A percentile compares a stretch with the other conserved stretches of the same genome.
These are phyloP conservation scores for Pseudonitzschia delicatissima DNA, from an alignment of 108 stramenopile genomes.

Conservation along the genomic window DNA sequence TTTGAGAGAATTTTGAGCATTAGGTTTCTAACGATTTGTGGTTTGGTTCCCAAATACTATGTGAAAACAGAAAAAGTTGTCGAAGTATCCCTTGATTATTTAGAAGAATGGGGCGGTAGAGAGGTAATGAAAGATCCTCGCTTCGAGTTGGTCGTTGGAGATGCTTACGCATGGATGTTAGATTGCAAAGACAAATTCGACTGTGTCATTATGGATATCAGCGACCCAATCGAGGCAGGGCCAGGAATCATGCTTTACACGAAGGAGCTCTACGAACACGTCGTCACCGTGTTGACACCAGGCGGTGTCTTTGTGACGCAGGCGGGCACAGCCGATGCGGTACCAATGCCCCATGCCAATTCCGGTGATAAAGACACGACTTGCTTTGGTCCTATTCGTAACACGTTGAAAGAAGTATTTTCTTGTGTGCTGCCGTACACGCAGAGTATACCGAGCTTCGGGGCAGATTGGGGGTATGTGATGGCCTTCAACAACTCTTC, in stretches of 20 bases:
- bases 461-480: conserved; percentile 88
- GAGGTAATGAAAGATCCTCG: conserved; percentile 57
- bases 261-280: conserved; percentile 86
- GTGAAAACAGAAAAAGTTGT: conserved; percentile 41
- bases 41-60: neutral
- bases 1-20: no score
- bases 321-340: conserved; percentile 55
- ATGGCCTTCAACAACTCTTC: conserved; percentile 61
- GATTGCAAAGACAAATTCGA: conserved; percentile 62
- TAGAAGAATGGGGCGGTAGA: conserved; percentile 86
- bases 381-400: conserved; percentile 78
- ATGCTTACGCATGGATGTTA: conserved; percentile 61
- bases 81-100: conserved; percentile 62
- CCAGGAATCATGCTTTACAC: conserved; percentile 91
- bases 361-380: conserved; percentile 40
- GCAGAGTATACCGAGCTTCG: conserved; percentile 80
- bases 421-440: conserved; percentile 77
- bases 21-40: neutral
- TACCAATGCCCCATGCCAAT: conserved; percentile 42
- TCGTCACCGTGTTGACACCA: conserved; percentile 37
- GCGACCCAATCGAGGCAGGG: conserved; percentile 89
- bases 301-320: conserved; percentile 87
- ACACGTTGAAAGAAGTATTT: conserved; percentile 78
- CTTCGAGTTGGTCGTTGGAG: conserved; percentile 67
- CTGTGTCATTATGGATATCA: conserved; percentile 86